Base-by-base conservation (phyloP, 192 early-diverging fungal genomes). In the Gonapodya prolifera region DNA sequence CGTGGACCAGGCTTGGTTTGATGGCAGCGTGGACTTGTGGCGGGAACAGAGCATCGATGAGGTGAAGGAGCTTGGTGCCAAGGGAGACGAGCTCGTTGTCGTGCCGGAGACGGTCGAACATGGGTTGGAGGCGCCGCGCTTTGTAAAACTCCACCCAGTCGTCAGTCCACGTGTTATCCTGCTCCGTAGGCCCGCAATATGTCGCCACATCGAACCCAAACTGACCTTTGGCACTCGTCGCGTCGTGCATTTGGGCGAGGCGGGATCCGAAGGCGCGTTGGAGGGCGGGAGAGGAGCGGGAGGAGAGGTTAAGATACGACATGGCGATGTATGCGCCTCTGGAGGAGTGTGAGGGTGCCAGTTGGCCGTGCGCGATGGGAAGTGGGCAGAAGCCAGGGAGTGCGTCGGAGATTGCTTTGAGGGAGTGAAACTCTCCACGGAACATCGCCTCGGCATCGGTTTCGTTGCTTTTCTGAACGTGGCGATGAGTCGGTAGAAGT, bases 101-200 rank as follows among this genome's bases (percentile, higher is more conserved):
- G 36, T 35, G 8, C 28, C 70, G 31, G 61, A 78, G 80, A 28
- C 74, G 70, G 1, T 75, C 36, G 29, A 80, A 2, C 32, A 81
- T 79, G 28, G 34, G 23, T 13, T 34, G 32, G 69, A 81, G 33
- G 33, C 80, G 35, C 69, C 79, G n/a, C 35, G 36, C 61, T 2
- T 71, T 77, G 30, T 75, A 81, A 30, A 81, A 81, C 31, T 33
- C 74, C 34, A 36, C 45, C 80, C 80, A 81, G 28, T 45, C 31
- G 30, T 35, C 71, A 34, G 70, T 77, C 80, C 80, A 81, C 8
- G 34, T 79, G 77, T 81, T 81, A 61, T 81, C 80, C 75, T 81
- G 80, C 45, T 61, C 73, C 16, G 80, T 81, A 30, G 70, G 23
- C 2, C 80, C 80, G 35, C 80, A 81, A 74, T 77, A 76, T 1